These are phyloP conservation scores for Fusarium coffeatum DNA, from an alignment of 2,329 filamentous ascomycete genomes.

Conservation along the genomic window DNA sequence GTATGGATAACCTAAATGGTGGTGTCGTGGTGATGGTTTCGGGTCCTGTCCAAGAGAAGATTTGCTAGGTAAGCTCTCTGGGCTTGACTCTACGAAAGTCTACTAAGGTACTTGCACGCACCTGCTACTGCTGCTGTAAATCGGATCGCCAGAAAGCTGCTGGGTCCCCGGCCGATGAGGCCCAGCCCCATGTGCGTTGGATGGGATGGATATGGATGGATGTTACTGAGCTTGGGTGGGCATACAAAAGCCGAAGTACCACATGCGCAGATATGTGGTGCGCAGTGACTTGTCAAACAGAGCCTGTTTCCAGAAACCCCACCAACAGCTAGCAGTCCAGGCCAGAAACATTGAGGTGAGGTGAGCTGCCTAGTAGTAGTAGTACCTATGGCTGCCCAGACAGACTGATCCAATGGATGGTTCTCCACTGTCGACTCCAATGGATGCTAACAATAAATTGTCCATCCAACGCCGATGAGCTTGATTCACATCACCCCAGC, in stretches of 20 bases:
- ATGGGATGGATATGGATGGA: conserved; percentile 10
- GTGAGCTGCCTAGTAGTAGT: neutral
- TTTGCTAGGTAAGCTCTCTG: conserved; percentile 43
- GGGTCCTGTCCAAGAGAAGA: conserved; percentile 47
- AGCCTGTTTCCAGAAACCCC: conserved; percentile 20
- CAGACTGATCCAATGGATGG: neutral
- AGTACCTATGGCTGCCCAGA: neutral
- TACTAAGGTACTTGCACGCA: neutral
- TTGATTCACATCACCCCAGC: conserved; percentile 26
- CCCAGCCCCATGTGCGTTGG: conserved; percentile 35
- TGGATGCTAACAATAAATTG: conserved; percentile 12
- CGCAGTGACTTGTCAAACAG: conserved; percentile 37
- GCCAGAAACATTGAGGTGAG: conserved; percentile 22
- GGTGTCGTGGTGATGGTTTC: conserved; percentile 46
- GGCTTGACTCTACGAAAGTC: neutral
- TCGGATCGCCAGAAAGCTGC: conserved; percentile 46
- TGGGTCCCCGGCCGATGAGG: conserved; percentile 43
- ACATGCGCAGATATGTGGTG: conserved; percentile 29
- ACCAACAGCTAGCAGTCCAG: conserved; percentile 25
- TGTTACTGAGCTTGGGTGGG: conserved; percentile 39
- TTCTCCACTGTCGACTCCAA: conserved; percentile 4
- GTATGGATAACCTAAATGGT: conserved; percentile 29
- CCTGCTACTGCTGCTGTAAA: conserved; percentile 16
- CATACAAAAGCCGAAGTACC: conserved; percentile 36
- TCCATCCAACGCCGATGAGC: conserved; percentile 29